These are phyloP conservation scores for Colletotrichum tofieldiae DNA, from an alignment of 2,329 filamentous ascomycete species.

Conservation along the genomic window DNA sequence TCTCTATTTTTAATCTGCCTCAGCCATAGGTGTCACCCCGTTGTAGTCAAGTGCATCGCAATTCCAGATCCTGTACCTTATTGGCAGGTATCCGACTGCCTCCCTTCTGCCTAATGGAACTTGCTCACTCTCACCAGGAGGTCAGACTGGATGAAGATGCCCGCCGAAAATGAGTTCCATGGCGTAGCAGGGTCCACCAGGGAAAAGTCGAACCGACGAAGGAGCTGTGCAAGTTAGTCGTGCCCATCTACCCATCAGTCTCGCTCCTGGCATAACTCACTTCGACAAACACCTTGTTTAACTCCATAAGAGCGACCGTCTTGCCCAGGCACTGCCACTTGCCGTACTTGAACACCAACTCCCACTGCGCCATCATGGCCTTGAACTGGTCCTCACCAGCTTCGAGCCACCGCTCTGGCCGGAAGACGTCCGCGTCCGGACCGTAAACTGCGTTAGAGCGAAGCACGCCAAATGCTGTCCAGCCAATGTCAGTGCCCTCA, in stretches of 20 bases:
- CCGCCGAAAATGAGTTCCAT: slow-evolving; percentile 52
- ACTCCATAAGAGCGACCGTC: slow-evolving; percentile 60
- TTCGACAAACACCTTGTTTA: slow-evolving; percentile 62
- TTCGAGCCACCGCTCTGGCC: slow-evolving; percentile 67
- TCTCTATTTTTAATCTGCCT: slow-evolving; percentile 22
- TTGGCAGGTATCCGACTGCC: neutral
- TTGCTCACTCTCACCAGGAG: slow-evolving; percentile 50
- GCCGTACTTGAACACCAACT: slow-evolving; percentile 62
- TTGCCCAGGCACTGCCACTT: slow-evolving; percentile 63
- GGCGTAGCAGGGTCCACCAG: slow-evolving; percentile 51
- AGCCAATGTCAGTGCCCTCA: slow-evolving; percentile 62
- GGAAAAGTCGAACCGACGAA: slow-evolving; percentile 52
- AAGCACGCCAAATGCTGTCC: slow-evolving; percentile 59
- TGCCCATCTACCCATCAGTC: neutral
- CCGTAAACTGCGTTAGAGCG: slow-evolving; percentile 56
- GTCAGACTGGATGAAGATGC: slow-evolving; percentile 54
- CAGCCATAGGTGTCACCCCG: slow-evolving; percentile 21
- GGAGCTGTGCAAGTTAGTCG: slow-evolving; percentile 47
- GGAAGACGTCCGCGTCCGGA: slow-evolving; percentile 58
- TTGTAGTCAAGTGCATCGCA: neutral
- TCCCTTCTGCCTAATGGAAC: neutral
- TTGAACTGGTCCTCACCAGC: slow-evolving; percentile 51
- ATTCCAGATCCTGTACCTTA: neutral
- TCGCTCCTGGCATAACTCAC: slow-evolving; percentile 47
- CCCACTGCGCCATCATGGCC: slow-evolving; percentile 56